A percentile compares a stretch with the other conserved stretches of the same genome.
Conservation (phyloP, 306 rosid species). For the Heteromeles arbutifolia region DNA sequence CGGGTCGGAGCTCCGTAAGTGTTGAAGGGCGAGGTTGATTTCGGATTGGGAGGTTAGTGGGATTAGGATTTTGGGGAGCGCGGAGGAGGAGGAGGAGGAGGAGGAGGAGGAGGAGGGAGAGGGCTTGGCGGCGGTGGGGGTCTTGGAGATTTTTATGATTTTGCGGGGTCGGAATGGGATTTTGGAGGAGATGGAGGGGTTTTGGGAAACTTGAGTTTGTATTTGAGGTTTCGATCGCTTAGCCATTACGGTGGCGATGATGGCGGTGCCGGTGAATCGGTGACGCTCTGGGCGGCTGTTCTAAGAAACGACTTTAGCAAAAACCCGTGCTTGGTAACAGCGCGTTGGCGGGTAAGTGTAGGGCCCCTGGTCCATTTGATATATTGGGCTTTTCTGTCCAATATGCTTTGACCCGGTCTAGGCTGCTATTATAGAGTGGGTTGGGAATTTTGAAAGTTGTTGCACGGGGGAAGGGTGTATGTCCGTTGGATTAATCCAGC, state of each 20-base stretch:
- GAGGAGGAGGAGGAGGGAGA: neutral
- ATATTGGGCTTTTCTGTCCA: neutral
- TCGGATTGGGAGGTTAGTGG: conserved; percentile 34
- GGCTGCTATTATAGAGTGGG: no score
- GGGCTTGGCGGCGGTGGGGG: neutral
- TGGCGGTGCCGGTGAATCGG: neutral
- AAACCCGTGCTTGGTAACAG: neutral
- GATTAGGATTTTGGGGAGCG: conserved; percentile 10
- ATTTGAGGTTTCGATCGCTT: conserved; percentile 17
- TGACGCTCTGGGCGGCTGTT: neutral
- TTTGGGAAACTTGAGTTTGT: neutral
- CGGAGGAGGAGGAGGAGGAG: neutral
- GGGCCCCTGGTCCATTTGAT: neutral
- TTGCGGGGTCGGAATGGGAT: conserved; percentile 51
- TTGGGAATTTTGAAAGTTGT: no score
- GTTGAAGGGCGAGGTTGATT: conserved; percentile 46
- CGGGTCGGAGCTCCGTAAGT: conserved; percentile 53
- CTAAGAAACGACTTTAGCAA: neutral
- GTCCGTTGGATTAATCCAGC: no score
- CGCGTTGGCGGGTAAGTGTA: neutral
- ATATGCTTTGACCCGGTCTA: neutral
- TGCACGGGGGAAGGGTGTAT: no score
- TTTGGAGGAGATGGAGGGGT: conserved; percentile 33
- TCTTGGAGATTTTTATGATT: conserved; percentile 35
- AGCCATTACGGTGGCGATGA: conserved; percentile 4